These are phyloP conservation scores for Globisporangium emineosum DNA, from an alignment of 352 stramenopile genomes.

Conservation along the genomic window DNA sequence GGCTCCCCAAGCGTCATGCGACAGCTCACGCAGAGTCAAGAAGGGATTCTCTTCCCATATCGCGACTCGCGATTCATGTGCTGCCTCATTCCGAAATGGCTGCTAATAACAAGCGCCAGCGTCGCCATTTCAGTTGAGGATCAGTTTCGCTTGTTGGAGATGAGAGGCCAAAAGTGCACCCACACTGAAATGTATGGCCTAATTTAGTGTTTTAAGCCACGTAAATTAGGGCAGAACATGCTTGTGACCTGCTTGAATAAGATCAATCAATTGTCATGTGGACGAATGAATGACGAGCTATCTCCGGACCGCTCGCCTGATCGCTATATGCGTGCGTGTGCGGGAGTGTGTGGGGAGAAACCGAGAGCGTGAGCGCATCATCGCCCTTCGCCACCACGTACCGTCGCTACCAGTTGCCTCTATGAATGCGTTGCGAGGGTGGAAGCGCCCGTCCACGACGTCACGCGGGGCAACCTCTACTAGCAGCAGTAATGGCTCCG, in stretches of 20 bases:
- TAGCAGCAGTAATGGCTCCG: background rate
- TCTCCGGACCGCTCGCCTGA: background rate
- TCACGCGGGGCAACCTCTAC: background rate
- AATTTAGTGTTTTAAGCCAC: background rate
- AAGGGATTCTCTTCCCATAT: background rate
- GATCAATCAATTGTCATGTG: background rate
- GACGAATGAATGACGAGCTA: background rate
- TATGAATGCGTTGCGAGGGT: conserved; percentile 8
- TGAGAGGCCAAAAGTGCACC: background rate
- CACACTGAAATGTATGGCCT: background rate
- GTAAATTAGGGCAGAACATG: background rate
- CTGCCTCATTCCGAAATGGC: no score
- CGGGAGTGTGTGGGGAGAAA: background rate
- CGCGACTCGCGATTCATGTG: no score
- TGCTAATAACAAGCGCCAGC: no score
- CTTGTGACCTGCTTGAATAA: no score
- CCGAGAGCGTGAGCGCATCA: background rate
- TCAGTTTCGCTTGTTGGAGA: no score
- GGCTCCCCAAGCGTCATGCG: background rate
- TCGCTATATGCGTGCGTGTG: background rate
- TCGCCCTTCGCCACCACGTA: background rate
- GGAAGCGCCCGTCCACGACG: conserved; percentile 2
- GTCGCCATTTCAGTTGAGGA: no score
- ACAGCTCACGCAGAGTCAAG: background rate
- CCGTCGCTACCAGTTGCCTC: background rate